Evolutionary conservation across 2,329 filamentous ascomycete species (phyloP).

Genomic region (Calonectria crousiana): DNA sequence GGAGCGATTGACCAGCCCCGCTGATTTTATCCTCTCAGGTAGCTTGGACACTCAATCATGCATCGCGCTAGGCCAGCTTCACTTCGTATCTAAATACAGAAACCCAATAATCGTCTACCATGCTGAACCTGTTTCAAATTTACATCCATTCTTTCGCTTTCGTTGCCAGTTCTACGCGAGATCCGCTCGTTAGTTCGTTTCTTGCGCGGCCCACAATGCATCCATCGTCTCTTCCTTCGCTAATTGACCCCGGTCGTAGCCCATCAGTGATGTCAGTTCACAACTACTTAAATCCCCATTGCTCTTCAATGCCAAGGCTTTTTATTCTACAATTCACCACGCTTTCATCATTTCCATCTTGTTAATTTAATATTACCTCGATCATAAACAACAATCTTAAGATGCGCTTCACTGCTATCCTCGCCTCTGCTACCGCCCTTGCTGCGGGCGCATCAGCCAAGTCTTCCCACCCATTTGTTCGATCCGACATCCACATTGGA

Average conservation of each 20-base stretch:
- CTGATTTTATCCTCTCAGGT: not conserved
- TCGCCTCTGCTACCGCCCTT: not conserved
- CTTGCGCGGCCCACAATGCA: not conserved
- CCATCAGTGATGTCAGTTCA: not conserved
- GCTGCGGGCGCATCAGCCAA: not conserved
- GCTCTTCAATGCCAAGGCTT: not conserved
- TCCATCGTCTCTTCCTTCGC: not conserved
- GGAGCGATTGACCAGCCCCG: not conserved
- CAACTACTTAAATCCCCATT: not conserved
- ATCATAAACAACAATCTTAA: not conserved
- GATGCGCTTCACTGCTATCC: not conserved
- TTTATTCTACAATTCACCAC: not conserved
- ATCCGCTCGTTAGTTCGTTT: not conserved
- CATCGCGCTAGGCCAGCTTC: not conserved
- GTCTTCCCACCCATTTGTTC: not conserved
- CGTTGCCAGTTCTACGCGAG: not conserved
- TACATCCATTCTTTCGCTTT: not conserved
- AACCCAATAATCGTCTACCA: not conserved
- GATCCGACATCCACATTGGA: slow-evolving; percentile 1
- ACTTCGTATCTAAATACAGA: slow-evolving; percentile 3
- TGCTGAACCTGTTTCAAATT: not conserved
- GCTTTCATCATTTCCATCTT: not conserved
- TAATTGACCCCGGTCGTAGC: not conserved
- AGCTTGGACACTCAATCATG: not conserved
- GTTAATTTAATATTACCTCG: not conserved